Base-by-base conservation (phyloP, 2,329 filamentous ascomycete genomes). In the Pseudogymnoascus sp. region DNA sequence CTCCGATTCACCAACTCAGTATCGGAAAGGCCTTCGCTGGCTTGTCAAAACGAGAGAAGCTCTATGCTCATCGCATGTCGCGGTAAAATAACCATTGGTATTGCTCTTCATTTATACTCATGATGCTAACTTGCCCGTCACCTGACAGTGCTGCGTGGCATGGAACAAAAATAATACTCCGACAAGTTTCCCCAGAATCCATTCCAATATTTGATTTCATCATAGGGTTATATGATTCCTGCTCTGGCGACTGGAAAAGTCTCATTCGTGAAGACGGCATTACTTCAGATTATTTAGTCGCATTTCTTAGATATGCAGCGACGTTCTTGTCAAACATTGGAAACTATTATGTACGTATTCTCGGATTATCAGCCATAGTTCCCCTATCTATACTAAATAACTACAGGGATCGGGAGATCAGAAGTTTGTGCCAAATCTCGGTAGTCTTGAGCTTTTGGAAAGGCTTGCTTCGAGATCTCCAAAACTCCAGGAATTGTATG, bases 1-100 rank as follows among this genome's bases (percentile, higher is more conserved):
- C 80, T 82, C 46, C 86, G 88, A 73, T 59, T 59, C 53, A 59
- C 35, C 53, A 59, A 26, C 53, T 59, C 4, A 56, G 42, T 50
- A 33, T 50, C 9, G 6, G 23, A 4, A 23, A 19, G 21, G 60
- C 64, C 1, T 90, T 89, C 70, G 82, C 87, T 46, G 79, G 77
- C 26, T 74, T 86, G 59, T 78, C 73, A 19, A 71, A 77, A 38
- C 73, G 81, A 64, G 79, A 88, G 73, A 86, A 87, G 73, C 80
- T 82, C 73, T 89, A 89, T 75, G 84, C 85, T 17, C 86, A 89
- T 73, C 82, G 83, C 68, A 81, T 88, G 71, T 70, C 70, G 40
- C 68, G 72, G 73, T 73, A 67, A 59, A 53, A 26, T 13, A 50
- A 26, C 62, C 62, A 11, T 61, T 35, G n/a, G n/a, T n/a, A 33